These are phyloP conservation scores for Macrophomina tecta DNA, from an alignment of 2,329 filamentous ascomycete genomes.

Conservation along the genomic window DNA sequence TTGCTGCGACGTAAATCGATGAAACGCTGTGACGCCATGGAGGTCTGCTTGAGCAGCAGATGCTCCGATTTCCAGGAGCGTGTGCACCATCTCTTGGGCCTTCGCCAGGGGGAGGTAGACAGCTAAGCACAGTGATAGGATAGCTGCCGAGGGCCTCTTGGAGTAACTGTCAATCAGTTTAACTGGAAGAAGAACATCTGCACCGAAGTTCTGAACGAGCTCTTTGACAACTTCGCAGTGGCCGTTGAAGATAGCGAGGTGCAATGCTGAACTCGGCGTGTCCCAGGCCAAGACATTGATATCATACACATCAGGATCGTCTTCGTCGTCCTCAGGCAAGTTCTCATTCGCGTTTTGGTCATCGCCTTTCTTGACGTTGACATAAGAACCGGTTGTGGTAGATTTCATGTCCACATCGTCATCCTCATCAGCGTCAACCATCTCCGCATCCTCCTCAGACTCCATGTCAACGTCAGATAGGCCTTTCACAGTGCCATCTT, in stretches of 20 bases:
- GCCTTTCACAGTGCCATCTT: background rate
- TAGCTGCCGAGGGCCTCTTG: conserved; percentile 61
- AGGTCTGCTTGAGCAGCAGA: conserved; percentile 75
- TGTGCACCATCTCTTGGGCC: conserved; percentile 68
- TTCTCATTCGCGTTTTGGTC: conserved; percentile 48
- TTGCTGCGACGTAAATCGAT: conserved; percentile 62
- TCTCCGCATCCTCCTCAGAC: conserved; percentile 47
- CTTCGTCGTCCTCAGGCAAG: conserved; percentile 60
- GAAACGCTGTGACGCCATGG: conserved; percentile 68
- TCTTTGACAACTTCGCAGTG: conserved; percentile 71
- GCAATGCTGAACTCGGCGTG: conserved; percentile 72
- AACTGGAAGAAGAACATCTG: conserved; percentile 76
- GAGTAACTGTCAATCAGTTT: conserved; percentile 63
- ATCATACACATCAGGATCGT: conserved; percentile 80
- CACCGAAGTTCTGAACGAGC: conserved; percentile 74
- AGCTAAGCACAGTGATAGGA: conserved; percentile 74
- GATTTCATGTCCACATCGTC: conserved; percentile 41
- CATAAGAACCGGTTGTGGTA: conserved; percentile 70
- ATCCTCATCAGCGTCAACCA: conserved; percentile 59
- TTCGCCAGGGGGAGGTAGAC: conserved; percentile 67
- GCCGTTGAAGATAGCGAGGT: conserved; percentile 77
- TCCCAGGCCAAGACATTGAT: conserved; percentile 84
- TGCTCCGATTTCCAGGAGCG: conserved; percentile 73
- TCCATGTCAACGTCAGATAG: conserved; percentile 2
- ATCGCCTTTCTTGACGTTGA: conserved; percentile 65